These are phyloP conservation scores for Amaranthus palmeri DNA, from an alignment of 148 eudicot species.

Conservation along the genomic window DNA sequence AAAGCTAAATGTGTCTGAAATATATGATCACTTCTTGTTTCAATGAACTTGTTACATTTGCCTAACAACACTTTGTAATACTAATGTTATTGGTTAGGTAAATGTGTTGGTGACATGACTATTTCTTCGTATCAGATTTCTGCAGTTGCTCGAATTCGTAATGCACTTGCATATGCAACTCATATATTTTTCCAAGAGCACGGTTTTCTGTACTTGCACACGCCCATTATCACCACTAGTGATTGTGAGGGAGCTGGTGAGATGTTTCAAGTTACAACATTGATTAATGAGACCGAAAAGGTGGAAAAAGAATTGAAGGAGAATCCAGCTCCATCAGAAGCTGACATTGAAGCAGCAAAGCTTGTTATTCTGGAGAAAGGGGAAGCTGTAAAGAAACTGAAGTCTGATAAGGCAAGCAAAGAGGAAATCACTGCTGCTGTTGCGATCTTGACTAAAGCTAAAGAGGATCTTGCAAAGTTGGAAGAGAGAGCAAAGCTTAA, in stretches of 20 bases:
- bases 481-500: constrained; percentile 62
- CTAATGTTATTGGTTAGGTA: background rate
- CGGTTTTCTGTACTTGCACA: constrained; percentile 70
- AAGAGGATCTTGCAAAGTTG: constrained; percentile 55
- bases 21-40: no score
- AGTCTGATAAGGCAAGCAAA: constrained; percentile 66
- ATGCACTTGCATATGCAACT: constrained; percentile 87
- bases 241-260: constrained; percentile 99
- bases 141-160: constrained; percentile 80
- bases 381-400: constrained; percentile 53
- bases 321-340: constrained; percentile 68
- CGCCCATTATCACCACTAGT: constrained; percentile 94
- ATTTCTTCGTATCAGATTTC: constrained; percentile 47
- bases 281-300: constrained; percentile 68
- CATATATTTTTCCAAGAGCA: constrained; percentile 86
- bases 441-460: constrained; percentile 53
- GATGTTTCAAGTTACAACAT: constrained; percentile 94
- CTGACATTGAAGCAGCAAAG: constrained; percentile 64
- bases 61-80: background rate
- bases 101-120: constrained; percentile 1
- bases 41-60: no score
- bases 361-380: constrained; percentile 59
- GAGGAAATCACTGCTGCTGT: constrained; percentile 66
- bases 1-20: no score
- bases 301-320: constrained; percentile 72